Percentiles rank a stretch among this genome's conserved stretches.
phyloP scores from a whole-genome alignment of 768 basidiomycete genomes.

The Russula ochroleuca region DNA sequence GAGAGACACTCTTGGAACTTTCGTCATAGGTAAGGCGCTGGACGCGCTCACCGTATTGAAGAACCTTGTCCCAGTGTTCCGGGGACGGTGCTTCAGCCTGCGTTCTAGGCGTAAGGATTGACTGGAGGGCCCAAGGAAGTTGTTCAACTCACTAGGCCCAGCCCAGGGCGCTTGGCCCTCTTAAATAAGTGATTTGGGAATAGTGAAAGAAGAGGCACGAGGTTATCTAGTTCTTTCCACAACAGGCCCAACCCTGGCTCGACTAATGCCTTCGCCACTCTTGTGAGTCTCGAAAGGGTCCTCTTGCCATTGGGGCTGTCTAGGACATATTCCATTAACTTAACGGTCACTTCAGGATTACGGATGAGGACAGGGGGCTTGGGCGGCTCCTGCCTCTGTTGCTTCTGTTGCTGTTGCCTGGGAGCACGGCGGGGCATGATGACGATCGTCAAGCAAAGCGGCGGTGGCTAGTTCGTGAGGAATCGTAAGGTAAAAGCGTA shows the following conservation, averaged over 20 bases:
- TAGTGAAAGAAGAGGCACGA: slow-evolving; percentile 64
- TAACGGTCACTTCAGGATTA: slow-evolving; percentile 55
- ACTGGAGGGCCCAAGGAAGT: neutral
- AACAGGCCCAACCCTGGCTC: slow-evolving; percentile 67
- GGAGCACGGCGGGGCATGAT: slow-evolving; percentile 21
- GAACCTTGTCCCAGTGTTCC: slow-evolving; percentile 64
- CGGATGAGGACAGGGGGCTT: slow-evolving; percentile 53
- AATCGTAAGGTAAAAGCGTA: slow-evolving; percentile 3
- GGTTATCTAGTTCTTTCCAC: slow-evolving; percentile 75
- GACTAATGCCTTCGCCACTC: slow-evolving; percentile 69
- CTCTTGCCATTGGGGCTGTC: slow-evolving; percentile 63
- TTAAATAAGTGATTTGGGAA: slow-evolving; percentile 67
- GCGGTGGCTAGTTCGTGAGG: slow-evolving; percentile 9
- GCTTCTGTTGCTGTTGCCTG: slow-evolving; percentile 18
- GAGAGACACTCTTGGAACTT: slow-evolving; percentile 54
- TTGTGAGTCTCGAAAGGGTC: slow-evolving; percentile 62
- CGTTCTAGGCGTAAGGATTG: slow-evolving; percentile 19
- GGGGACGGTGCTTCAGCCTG: slow-evolving; percentile 59
- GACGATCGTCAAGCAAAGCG: slow-evolving; percentile 5
- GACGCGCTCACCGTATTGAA: slow-evolving; percentile 65
- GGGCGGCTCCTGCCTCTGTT: slow-evolving; percentile 43
- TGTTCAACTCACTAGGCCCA: slow-evolving; percentile 59
- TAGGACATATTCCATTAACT: slow-evolving; percentile 48
- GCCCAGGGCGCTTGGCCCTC: slow-evolving; percentile 65
- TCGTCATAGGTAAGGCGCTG: slow-evolving; percentile 68